These are phyloP conservation scores for Fusarium mexicanum DNA, from an alignment of 2,329 filamentous ascomycete species.

Conservation along the genomic window DNA sequence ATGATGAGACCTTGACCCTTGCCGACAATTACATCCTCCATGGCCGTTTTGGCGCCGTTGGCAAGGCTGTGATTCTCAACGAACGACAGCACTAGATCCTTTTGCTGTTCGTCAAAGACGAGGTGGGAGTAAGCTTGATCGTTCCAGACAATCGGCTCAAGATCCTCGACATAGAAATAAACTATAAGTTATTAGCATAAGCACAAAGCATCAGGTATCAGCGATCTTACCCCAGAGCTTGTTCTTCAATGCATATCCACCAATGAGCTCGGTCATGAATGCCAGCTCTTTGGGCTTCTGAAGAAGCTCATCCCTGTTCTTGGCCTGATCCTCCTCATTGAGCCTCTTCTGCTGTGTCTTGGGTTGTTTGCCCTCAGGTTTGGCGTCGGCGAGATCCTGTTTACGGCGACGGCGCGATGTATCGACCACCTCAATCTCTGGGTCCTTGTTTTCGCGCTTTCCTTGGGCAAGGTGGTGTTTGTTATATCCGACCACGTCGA, in stretches of 20 bases:
- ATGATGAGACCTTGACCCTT: conserved; percentile 58
- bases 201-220: not conserved
- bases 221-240: conserved; percentile 54
- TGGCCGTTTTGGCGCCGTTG: conserved; percentile 27
- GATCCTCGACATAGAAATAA: conserved; percentile 54
- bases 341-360: conserved; percentile 41
- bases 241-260: conserved; percentile 58
- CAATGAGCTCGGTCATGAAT: conserved; percentile 53
- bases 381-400: conserved; percentile 10
- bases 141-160: conserved; percentile 56
- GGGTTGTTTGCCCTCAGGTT: conserved; percentile 1
- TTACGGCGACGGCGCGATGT: conserved; percentile 2
- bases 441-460: conserved; percentile 49
- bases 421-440: conserved; percentile 39
- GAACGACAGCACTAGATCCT: conserved; percentile 58
- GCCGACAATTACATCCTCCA: conserved; percentile 55
- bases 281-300: conserved; percentile 50
- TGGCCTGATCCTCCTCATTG: conserved; percentile 47
- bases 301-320: conserved; percentile 54
- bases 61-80: conserved; percentile 54
- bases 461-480: conserved; percentile 52
- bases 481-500: conserved; percentile 55
- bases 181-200: conserved; percentile 31
- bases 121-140: conserved; percentile 56
- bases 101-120: conserved; percentile 58